Base-by-base conservation (phyloP, 2,329 filamentous ascomycete species). In the Ascochyta viciae-villosae region DNA sequence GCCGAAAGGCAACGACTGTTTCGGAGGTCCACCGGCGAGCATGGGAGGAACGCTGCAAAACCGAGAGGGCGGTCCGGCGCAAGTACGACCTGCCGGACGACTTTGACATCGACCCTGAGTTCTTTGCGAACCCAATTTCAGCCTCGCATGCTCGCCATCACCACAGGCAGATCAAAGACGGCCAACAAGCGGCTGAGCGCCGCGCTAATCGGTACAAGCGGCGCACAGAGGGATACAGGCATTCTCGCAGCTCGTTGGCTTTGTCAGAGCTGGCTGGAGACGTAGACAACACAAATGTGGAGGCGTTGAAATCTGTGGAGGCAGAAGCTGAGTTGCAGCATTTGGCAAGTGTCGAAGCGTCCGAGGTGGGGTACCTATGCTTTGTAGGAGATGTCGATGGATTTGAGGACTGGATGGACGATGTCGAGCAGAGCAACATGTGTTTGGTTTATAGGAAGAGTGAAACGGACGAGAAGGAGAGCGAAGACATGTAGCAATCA, bases 341-440 rank as follows among this genome's bases (percentile, higher is more conserved):
- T 15, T 26, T 49, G 24, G 48, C 56, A 2, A 45, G 31, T n/a
- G 65, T 58, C 27, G 58, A 60, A 1, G 63, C 58, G 16, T 43
- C 54, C 9, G 61, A 71, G n/a, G 62, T 72, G 13, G 67, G 70
- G 9, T 73, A 67, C 39, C 53, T 73, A 15, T 71, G 71, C 43
- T 67, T 70, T 24, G 60, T 71, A 2, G 69, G 64, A 4, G 40
- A 40, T 1, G 19, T 53, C 5, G 57, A 60, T 15, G 42, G 57
- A 7, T 7, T 61, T 31, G 54, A 60, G 15, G 37, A 48, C 4
- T 66, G 63, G 66, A 57, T 40, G 12, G 60, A 60, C 3, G 64
- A 67, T 10, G 56, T 59, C 23, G 39, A 65, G 29, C 45, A 37
- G 22, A 67, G 68, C 33, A 55, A 70, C 29, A 51, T 55, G 12